These are phyloP conservation scores for Margaritispora aquatica DNA, from an alignment of 495 filamentous ascomycete genomes.

Conservation along the genomic window DNA sequence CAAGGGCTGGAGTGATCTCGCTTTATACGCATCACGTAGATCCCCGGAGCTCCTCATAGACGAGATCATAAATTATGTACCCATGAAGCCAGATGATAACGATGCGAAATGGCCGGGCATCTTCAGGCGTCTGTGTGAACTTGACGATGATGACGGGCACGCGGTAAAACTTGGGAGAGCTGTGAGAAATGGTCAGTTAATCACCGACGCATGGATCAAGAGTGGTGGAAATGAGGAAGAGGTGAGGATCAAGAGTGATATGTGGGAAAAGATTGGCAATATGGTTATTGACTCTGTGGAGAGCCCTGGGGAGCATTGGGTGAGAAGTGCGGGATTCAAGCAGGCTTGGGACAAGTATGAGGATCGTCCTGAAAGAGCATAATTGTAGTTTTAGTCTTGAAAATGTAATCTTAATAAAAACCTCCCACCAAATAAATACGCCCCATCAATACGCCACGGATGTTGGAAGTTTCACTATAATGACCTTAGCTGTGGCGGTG, in stretches of 20 bases:
- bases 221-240: slow-evolving; percentile 42
- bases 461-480: too few species aligned
- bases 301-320: slow-evolving; percentile 41
- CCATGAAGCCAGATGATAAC: slow-evolving; percentile 2
- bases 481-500: too few species aligned
- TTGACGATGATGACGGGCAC: slow-evolving; percentile 70
- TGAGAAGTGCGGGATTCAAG: slow-evolving; percentile 49
- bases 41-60: slow-evolving; percentile 44
- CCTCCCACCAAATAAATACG: too few species aligned
- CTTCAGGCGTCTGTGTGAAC: slow-evolving; percentile 43
- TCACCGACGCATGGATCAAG: slow-evolving; percentile 29
- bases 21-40: slow-evolving; percentile 54
- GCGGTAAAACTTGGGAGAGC: slow-evolving; percentile 66
- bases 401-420: too few species aligned
- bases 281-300: slow-evolving; percentile 54
- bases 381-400: too few species aligned
- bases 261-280: slow-evolving; percentile 68
- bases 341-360: slow-evolving; percentile 45
- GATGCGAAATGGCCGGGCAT: slow-evolving; percentile 32
- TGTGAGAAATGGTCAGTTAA: slow-evolving; percentile 47
- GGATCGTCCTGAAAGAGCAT: neutral
- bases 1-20: slow-evolving; percentile 57
- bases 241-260: slow-evolving; percentile 48
- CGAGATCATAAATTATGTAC: slow-evolving; percentile 45
- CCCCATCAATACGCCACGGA: too few species aligned